Conservation (phyloP, 805 yeast species). For the Blastobotrys terrestris region DNA sequence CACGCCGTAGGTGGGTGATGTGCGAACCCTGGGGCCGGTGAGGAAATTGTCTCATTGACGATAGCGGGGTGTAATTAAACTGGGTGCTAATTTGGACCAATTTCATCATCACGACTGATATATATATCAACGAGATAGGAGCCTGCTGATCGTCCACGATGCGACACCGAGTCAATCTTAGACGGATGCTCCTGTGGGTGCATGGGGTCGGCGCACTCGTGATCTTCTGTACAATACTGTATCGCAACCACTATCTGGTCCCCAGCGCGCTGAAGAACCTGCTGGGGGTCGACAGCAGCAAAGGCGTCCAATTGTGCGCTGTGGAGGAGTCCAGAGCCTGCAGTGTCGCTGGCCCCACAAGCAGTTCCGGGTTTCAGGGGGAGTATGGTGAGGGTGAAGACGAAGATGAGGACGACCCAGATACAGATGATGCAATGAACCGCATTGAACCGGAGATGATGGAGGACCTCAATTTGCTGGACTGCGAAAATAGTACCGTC, state of each 20-base stretch:
- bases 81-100: too few species aligned
- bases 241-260: not conserved
- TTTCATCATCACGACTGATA: too few species aligned
- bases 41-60: too few species aligned
- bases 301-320: not conserved
- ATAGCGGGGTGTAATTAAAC: too few species aligned
- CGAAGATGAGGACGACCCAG: not conserved
- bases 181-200: not conserved
- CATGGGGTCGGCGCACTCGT: not conserved
- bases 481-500: not conserved
- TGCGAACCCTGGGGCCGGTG: too few species aligned
- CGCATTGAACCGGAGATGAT: not conserved
- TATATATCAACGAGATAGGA: too few species aligned
- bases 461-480: not conserved
- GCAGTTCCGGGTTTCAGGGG: not conserved
- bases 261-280: not conserved
- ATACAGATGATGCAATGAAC: not conserved
- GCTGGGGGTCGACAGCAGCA: not conserved
- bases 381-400: not conserved
- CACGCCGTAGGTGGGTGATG: too few species aligned
- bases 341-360: not conserved
- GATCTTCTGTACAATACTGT: not conserved
- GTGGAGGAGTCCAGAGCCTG: too few species aligned
- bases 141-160: too few species aligned
- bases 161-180: not conserved